Conservation (phyloP, 202 grass and related monocot genomes). For the Zoysia matrella region DNA sequence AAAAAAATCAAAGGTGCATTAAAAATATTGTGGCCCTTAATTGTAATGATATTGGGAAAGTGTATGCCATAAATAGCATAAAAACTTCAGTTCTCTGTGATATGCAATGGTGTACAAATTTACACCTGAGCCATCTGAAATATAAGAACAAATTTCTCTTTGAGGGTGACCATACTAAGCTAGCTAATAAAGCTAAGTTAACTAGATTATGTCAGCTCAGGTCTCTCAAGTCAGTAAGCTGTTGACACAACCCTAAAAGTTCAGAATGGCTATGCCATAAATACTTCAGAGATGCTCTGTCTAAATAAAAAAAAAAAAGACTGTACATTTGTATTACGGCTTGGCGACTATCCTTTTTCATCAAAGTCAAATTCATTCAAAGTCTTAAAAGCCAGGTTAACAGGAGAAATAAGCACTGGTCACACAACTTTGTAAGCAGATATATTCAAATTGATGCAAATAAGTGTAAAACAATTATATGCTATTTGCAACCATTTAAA, state of each 20-base stretch:
- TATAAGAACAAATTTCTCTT: background rate
- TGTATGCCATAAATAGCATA: background rate
- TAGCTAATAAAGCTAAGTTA: conserved; percentile 5
- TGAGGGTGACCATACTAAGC: background rate
- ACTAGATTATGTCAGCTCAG: background rate
- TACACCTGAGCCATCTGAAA: background rate
- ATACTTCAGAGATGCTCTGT: background rate
- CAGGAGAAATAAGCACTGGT: background rate
- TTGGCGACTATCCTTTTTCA: conserved; percentile 5
- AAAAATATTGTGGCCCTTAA: background rate
- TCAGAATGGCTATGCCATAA: background rate
- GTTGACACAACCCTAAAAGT: background rate
- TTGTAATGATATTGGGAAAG: background rate
- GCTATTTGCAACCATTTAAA: background rate
- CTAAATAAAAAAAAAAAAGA: conserved; percentile 9
- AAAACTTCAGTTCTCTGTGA: background rate
- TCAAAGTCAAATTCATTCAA: background rate
- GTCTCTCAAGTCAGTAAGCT: background rate
- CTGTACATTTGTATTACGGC: background rate
- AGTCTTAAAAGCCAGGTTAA: conserved; percentile 27
- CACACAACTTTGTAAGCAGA: background rate
- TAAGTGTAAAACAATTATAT: background rate
- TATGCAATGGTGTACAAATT: background rate
- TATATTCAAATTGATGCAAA: background rate
- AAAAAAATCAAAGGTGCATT: background rate